phyloP scores from a whole-genome alignment of 2,329 filamentous ascomycete species.

The Diaporthe caulivora region DNA sequence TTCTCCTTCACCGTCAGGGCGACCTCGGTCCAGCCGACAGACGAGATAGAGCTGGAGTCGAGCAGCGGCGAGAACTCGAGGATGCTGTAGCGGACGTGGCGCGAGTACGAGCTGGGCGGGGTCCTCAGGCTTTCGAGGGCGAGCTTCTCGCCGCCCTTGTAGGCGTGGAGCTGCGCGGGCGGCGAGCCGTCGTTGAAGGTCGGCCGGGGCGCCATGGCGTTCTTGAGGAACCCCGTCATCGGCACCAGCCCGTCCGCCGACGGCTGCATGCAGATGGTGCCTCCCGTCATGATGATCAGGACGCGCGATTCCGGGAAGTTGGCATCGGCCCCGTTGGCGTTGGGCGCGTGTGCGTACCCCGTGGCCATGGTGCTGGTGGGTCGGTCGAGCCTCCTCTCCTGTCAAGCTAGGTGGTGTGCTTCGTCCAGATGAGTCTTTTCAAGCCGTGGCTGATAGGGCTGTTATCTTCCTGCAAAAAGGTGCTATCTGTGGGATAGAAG shows the following conservation, averaged over 20 bases:
- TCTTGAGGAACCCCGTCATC: constrained; percentile 82
- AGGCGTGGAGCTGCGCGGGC: constrained; percentile 64
- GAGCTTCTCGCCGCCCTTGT: constrained; percentile 61
- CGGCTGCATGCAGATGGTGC: constrained; percentile 91
- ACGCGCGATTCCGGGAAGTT: constrained; percentile 80
- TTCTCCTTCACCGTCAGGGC: constrained; percentile 84
- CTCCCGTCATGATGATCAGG: constrained; percentile 90
- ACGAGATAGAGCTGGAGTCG: constrained; percentile 91
- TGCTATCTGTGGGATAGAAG: neutral
- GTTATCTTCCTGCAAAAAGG: neutral
- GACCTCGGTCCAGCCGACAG: constrained; percentile 87
- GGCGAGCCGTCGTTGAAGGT: constrained; percentile 85
- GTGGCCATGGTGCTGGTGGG: constrained; percentile 11
- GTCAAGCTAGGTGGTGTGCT: neutral
- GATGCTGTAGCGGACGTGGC: constrained; percentile 85
- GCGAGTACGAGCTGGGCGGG: constrained; percentile 82
- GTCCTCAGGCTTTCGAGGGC: constrained; percentile 79
- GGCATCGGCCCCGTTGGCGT: constrained; percentile 33
- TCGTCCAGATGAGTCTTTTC: neutral
- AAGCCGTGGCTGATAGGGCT: neutral
- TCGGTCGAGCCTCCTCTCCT: neutral
- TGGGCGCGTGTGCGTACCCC: constrained; percentile 15
- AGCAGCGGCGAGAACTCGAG: constrained; percentile 87
- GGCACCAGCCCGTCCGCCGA: constrained; percentile 85
- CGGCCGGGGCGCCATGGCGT: constrained; percentile 83